Evolutionary conservation across 352 stramenopile genomes (phyloP), one percentile per base, ranked within the genome.

Genomic region (Peronosclerospora sorghi): DNA sequence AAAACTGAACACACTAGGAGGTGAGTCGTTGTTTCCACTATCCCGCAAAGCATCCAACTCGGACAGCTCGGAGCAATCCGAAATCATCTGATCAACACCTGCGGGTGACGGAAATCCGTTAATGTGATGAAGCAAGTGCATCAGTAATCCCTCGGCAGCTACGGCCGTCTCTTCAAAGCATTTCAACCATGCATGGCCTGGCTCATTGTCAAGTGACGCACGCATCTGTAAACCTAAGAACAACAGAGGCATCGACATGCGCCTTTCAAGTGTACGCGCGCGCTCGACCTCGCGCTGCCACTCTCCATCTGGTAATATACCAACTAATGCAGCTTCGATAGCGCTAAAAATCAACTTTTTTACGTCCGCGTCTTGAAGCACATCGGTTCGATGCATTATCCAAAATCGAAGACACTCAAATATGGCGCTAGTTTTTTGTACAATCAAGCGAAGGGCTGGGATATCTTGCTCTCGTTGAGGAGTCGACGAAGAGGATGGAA

Each of bases 201-300:
- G 62, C 18, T 90, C 76, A 21, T 72, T 82, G 38, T 87, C 68
- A 35, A 93, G 50, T 0, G 77, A 87, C 9, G 75, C 72, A 9
- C 80, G 73, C 80, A 93, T 93, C 34, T 89, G 77, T 19, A 93
- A 56, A 0, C 80, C 80, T 14, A 93, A 56, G 43, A 93, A 93
- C 36, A 93, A 50, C 15, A 93, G 42, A 5, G 80, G 80, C 65
- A 88, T 87, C 13, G 79, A 89, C 68, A 85, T 78, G 10, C 78
- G 62, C 9, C 74, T 55, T 32, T 85, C 60, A 12, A 67, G 51
- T 14, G 58, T 79, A 23, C 80, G 73, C 2, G 73, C 72, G 17
- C 72, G 67, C 24, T 90, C 78, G 3, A 93, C 80, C 47, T 89
- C 73, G 20, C 56, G 56, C 28, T 90, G 80, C 80, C 80, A 93